These are phyloP conservation scores for Dipodascus albidus DNA, from an alignment of 805 yeast species.

Conservation along the genomic window DNA sequence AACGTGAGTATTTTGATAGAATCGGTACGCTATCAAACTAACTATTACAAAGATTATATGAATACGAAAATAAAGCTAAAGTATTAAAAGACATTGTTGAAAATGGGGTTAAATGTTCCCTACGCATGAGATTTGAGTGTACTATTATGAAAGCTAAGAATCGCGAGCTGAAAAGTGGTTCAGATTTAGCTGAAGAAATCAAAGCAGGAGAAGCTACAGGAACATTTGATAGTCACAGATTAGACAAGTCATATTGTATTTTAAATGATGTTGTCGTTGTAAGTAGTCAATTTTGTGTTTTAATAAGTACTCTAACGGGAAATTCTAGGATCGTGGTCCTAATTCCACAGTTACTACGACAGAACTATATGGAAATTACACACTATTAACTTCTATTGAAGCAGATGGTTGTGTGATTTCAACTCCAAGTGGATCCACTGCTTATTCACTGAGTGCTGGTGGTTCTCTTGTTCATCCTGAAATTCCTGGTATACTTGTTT, in stretches of 20 bases:
- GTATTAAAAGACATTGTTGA: slow-evolving; percentile 29
- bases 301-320: not conserved
- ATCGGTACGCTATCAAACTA: not conserved
- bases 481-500: slow-evolving; percentile 78
- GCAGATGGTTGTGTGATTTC: slow-evolving; percentile 58
- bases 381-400: slow-evolving; percentile 45
- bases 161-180: slow-evolving; percentile 10
- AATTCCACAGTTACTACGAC: slow-evolving; percentile 40
- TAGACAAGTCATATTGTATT: slow-evolving; percentile 28
- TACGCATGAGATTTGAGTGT: slow-evolving; percentile 41
- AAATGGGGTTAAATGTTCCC: slow-evolving; percentile 35
- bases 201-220: slow-evolving; percentile 10
- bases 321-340: slow-evolving; percentile 35
- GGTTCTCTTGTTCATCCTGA: slow-evolving; percentile 90
- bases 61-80: slow-evolving; percentile 28
- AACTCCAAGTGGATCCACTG: slow-evolving; percentile 69
- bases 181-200: slow-evolving; percentile 20
- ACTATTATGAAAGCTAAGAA: slow-evolving; percentile 31
- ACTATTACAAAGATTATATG: slow-evolving; percentile 34
- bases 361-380: slow-evolving; percentile 38
- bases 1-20: slow-evolving; percentile 33
- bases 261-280: slow-evolving; percentile 38
- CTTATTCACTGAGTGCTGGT: slow-evolving; percentile 87
- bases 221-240: slow-evolving; percentile 19
- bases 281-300: not conserved